Evolutionary conservation across 2,329 filamentous ascomycete genomes (phyloP).

Genomic region (Coniochaeta sp.): DNA sequence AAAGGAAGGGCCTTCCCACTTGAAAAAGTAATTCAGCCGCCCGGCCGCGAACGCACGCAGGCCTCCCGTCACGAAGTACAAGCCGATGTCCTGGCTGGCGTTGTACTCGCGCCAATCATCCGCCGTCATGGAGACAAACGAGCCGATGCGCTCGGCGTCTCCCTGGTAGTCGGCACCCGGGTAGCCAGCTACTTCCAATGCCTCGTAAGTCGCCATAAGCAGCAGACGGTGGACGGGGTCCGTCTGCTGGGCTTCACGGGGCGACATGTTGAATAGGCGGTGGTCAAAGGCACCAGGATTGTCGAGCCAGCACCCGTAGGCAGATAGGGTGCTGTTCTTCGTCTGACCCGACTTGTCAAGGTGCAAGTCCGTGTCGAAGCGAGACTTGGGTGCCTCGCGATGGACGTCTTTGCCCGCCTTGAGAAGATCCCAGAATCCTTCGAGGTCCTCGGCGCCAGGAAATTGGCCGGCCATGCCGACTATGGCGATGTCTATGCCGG

Average conservation of each 20-base stretch:
- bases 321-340: background rate
- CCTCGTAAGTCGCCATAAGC: conserved; percentile 25
- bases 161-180: background rate
- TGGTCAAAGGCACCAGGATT: conserved; percentile 11
- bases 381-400: background rate
- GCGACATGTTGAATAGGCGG: conserved; percentile 17
- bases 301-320: conserved; percentile 3
- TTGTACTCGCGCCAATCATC: conserved; percentile 35
- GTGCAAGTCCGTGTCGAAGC: background rate
- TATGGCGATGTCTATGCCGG: background rate
- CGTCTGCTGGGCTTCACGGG: conserved; percentile 17
- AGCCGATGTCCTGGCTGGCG: conserved; percentile 25
- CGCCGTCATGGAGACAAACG: conserved; percentile 26
- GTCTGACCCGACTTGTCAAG: background rate
- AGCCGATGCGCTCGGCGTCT: conserved; percentile 19
- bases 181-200: conserved; percentile 18
- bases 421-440: background rate
- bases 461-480: background rate
- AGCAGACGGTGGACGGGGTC: conserved; percentile 21
- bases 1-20: conserved; percentile 26
- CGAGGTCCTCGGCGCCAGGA: background rate
- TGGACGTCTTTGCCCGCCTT: background rate
- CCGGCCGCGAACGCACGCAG: conserved; percentile 23
- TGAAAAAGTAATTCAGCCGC: conserved; percentile 25
- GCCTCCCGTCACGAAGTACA: conserved; percentile 28